Evolutionary conservation across 768 basidiomycete species (phyloP).

Genomic region (Bullera alba): DNA sequence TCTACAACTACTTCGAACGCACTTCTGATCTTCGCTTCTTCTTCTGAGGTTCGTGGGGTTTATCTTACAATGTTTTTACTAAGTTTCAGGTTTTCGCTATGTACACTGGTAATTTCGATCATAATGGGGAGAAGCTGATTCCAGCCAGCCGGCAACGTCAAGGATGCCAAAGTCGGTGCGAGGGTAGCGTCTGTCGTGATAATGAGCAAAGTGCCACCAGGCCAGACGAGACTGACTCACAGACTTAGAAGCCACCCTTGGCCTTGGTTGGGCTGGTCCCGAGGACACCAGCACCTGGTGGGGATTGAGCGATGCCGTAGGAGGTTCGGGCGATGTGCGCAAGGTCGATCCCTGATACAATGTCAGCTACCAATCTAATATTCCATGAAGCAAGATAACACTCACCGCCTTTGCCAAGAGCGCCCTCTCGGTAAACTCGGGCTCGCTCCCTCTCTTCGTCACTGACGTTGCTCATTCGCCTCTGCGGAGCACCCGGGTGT

Average conservation of each 20-base stretch:
- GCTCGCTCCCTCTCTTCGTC: conserved; percentile 64
- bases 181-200: too few species aligned
- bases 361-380: background rate
- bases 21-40: too few species aligned
- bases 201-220: too few species aligned
- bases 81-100: too few species aligned
- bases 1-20: too few species aligned
- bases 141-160: too few species aligned
- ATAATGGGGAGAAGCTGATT: too few species aligned
- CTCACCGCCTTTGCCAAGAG: conserved; percentile 55
- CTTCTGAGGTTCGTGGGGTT: too few species aligned
- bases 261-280: conserved; percentile 39
- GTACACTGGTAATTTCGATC: too few species aligned
- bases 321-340: conserved; percentile 77
- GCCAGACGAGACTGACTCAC: too few species aligned
- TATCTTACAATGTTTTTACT: too few species aligned
- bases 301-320: conserved; percentile 53
- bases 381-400: background rate
- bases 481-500: conserved; percentile 1
- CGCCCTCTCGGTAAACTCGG: conserved; percentile 59
- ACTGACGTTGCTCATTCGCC: conserved; percentile 49
- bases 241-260: conserved; percentile 16
- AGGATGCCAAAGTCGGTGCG: too few species aligned
- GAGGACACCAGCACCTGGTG: conserved; percentile 48
- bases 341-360: conserved; percentile 53